Evolutionary conservation across 257 asterid species (phyloP), one percentile per base, ranked within the genome.

Genomic region (Nicotiana attenuata): DNA sequence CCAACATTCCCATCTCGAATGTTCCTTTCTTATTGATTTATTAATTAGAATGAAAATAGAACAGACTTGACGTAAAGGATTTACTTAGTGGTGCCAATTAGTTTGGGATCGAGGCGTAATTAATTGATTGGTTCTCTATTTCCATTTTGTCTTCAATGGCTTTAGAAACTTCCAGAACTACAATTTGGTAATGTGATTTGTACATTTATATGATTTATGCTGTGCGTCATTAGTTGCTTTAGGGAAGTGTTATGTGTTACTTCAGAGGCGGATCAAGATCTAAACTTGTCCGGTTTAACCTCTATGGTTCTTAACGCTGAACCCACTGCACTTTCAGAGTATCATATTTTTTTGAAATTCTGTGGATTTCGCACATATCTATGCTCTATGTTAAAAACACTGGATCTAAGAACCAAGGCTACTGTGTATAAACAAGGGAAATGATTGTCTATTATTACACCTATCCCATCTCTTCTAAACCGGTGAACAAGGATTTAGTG

Each of bases 391-490:
- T 41, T 41, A 41, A 41, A 41, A 41, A 41, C 9, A 8, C 50
- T 41, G 50, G 50, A 8, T 41, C 11, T 9, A 41, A 9, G 45
- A 73, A 10, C 79, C 24, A 47, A 50, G 24, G 45, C 8, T 7
- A 73, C 16, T 73, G 63, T 73, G 45, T 20, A 50, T 24, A 73
- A 50, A 7, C 61, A 60, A 73, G 79, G 79, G 79, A 73, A 73
- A 73, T 50, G 26, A 24, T 24, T 73, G 24, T 38, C 63, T 15
- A 14, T 50, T 73, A 56, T 41, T 45, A 71, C 20, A 20, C 20
- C 59, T 71, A 31, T 19, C 33, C 35, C 35, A 22, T 11, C 33
- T 71, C 59, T 71, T 35, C 7, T 73, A 14, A 56, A 73, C 15
- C 0, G 8, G 9, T 41, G 24, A 47, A 73, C 15, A 22, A 14